These are phyloP conservation scores for Thermothielavioides terrestris DNA, from an alignment of 495 filamentous ascomycete species.

Conservation along the genomic window DNA sequence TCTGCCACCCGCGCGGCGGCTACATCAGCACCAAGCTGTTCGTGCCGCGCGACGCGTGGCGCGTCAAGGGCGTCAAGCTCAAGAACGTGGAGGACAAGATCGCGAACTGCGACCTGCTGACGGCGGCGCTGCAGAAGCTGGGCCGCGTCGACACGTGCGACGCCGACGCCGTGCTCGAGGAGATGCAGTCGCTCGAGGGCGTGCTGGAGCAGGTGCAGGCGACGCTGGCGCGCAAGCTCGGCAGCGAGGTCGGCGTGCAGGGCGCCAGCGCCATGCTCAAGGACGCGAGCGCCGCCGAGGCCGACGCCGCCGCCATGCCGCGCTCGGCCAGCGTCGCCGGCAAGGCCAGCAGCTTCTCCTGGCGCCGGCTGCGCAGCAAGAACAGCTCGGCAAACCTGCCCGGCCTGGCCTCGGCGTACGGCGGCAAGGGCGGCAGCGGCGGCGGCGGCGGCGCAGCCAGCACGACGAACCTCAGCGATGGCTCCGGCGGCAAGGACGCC, in stretches of 20 bases:
- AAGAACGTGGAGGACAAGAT: constrained; percentile 90
- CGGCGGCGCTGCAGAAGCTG: constrained; percentile 78
- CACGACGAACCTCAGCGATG: constrained; percentile 34
- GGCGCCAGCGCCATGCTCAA: constrained; percentile 60
- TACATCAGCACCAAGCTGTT: constrained; percentile 88
- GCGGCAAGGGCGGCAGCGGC: constrained; percentile 32
- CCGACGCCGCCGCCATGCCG: constrained; percentile 24
- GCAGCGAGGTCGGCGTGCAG: constrained; percentile 80
- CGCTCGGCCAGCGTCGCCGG: constrained; percentile 50
- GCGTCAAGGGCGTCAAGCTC: constrained; percentile 86
- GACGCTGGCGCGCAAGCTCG: constrained; percentile 70
- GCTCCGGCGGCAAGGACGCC: constrained; percentile 46
- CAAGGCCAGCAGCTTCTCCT: constrained; percentile 65
- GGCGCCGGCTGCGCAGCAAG: constrained; percentile 84
- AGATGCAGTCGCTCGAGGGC: constrained; percentile 87
- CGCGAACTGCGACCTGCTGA: constrained; percentile 83
- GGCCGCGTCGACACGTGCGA: constrained; percentile 77
- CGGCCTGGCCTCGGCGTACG: constrained; percentile 37
- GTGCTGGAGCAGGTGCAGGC: constrained; percentile 79
- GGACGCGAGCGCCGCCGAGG: constrained; percentile 31
- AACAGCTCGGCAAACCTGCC: constrained; percentile 53
- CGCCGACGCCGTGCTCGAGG: constrained; percentile 82
- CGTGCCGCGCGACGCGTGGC: constrained; percentile 86
- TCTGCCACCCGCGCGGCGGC: constrained; percentile 82
- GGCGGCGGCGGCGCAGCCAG: constrained; percentile 10